Conservation (phyloP, 495 filamentous ascomycete species). For the Penicillium chermesinum region DNA sequence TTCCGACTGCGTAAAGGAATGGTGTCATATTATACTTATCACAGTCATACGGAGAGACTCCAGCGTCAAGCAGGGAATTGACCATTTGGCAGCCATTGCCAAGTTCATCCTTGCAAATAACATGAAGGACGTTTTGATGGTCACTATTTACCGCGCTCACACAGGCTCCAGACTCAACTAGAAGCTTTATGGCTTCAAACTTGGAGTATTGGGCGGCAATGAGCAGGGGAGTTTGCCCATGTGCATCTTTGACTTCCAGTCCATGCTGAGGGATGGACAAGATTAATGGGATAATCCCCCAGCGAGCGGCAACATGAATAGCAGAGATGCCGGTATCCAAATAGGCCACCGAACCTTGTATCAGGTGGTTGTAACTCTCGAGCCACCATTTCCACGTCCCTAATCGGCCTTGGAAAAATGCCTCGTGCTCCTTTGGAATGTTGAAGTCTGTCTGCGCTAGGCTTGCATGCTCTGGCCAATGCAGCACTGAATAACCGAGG, state of each 20-base stretch:
- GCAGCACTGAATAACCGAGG: background rate
- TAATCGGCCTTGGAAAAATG: background rate
- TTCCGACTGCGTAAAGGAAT: background rate
- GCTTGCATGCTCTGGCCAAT: constrained; percentile 1
- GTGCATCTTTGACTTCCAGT: background rate
- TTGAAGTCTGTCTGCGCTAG: background rate
- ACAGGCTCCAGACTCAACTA: background rate
- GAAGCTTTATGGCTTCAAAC: background rate
- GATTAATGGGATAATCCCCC: background rate
- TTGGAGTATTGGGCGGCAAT: background rate
- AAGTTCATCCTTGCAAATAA: background rate
- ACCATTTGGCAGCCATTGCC: background rate
- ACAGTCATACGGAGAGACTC: background rate
- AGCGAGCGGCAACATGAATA: background rate
- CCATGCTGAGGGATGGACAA: background rate
- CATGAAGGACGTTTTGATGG: constrained; percentile 1
- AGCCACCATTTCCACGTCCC: background rate
- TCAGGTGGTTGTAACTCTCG: background rate
- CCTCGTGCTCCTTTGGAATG: background rate
- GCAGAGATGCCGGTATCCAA: background rate
- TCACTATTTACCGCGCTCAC: background rate
- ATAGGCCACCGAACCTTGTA: background rate
- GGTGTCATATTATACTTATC: constrained; percentile 1
- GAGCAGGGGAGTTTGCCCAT: background rate
- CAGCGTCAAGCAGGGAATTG: background rate